Evolutionary conservation across 2,329 filamentous ascomycete species (phyloP).

Genomic region (Stagonosporopsis rhizophila): DNA sequence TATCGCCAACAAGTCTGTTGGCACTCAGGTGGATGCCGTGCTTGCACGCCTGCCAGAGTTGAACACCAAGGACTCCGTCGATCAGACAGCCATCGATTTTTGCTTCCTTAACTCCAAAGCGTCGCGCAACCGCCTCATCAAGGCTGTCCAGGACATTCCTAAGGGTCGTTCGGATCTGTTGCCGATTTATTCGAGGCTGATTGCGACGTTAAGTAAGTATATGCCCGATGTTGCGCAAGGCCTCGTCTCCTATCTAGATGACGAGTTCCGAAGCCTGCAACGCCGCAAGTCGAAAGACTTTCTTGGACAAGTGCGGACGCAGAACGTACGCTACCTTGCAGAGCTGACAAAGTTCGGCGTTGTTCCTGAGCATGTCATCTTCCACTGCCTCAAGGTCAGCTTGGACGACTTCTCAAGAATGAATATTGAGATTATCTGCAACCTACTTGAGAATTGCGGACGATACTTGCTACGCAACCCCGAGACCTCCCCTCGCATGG

Average conservation of each 20-base stretch:
- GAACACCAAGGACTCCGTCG: conserved; percentile 88
- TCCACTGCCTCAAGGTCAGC: conserved; percentile 97
- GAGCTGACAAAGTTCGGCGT: conserved; percentile 98
- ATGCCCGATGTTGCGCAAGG: conserved; percentile 94
- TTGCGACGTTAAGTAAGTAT: conserved; percentile 91
- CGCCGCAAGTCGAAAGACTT: conserved; percentile 98
- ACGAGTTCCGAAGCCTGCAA: conserved; percentile 95
- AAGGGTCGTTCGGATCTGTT: conserved; percentile 92
- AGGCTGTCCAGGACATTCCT: conserved; percentile 90
- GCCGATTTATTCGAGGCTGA: conserved; percentile 88
- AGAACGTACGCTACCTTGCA: conserved; percentile 96
- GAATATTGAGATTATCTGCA: conserved; percentile 99
- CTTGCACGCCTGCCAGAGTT: conserved; percentile 88
- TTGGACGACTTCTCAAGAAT: conserved; percentile 97
- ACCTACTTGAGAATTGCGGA: conserved; percentile 94
- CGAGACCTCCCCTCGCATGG: conserved; percentile 92
- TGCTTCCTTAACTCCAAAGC: conserved; percentile 99
- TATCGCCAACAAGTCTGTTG: conserved; percentile 97
- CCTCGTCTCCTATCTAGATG: conserved; percentile 89
- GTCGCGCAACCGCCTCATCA: conserved; percentile 90
- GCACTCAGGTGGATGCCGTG: conserved; percentile 92
- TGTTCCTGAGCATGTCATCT: conserved; percentile 97
- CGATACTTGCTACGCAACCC: conserved; percentile 91
- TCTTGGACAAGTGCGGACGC: conserved; percentile 87
- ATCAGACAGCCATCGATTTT: conserved; percentile 93